A percentile compares a stretch with the other conserved stretches of the same genome.
phyloP scores from a whole-genome alignment of 352 stramenopile genomes.

The Phytopythium montanum region DNA sequence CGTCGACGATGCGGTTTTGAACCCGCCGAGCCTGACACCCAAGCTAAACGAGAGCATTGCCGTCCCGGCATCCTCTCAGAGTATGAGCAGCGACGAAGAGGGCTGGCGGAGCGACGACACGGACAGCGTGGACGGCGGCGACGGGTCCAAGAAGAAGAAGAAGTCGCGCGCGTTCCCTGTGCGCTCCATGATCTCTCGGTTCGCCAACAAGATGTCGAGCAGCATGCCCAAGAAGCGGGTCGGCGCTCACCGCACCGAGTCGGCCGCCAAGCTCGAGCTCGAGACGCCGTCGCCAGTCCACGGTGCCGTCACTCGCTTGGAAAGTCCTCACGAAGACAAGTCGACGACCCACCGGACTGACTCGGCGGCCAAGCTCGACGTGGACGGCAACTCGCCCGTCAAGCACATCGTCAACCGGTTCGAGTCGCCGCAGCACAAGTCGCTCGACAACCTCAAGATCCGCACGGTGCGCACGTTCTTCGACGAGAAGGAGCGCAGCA shows the following conservation, averaged over 20 bases:
- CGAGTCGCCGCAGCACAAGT: constrained; percentile 46
- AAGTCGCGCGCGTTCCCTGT: constrained; percentile 7
- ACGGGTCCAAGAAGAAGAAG: constrained; percentile 19
- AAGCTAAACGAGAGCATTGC: neutral
- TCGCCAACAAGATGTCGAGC: constrained; percentile 25
- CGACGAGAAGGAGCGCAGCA: constrained; percentile 30
- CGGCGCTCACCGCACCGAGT: constrained; percentile 20
- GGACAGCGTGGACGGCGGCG: constrained; percentile 1
- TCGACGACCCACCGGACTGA: constrained; percentile 22
- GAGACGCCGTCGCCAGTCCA: constrained; percentile 15
- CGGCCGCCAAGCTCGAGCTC: constrained; percentile 19
- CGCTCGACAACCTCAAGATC: constrained; percentile 42
- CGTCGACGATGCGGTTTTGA: neutral
- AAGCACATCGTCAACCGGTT: constrained; percentile 52
- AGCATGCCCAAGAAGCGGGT: constrained; percentile 11
- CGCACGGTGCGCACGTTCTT: constrained; percentile 61
- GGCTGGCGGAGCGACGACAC: constrained; percentile 8
- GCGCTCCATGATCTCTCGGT: constrained; percentile 29
- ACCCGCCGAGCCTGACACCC: neutral
- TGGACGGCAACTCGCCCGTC: constrained; percentile 25
- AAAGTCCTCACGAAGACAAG: constrained; percentile 19
- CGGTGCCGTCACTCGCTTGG: constrained; percentile 17
- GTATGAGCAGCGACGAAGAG: constrained; percentile 5
- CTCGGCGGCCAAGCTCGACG: constrained; percentile 26
- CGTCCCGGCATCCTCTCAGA: neutral